Percentiles rank a stretch among this genome's conserved stretches.
phyloP scores from a whole-genome alignment of 345 rosid species.

The Erucastrum elatum region DNA sequence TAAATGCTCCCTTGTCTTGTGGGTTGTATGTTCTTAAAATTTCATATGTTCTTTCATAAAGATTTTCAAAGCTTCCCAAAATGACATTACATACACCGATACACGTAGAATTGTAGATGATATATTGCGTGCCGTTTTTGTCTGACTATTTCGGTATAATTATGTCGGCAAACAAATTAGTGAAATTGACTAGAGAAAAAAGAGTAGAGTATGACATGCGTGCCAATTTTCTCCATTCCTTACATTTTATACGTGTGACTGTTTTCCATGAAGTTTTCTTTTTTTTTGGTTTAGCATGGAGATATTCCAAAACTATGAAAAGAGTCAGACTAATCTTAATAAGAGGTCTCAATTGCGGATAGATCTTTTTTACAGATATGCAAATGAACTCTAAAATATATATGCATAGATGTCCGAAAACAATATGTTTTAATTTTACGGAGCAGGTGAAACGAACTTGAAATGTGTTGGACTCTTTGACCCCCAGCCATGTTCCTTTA shows the following conservation, averaged over 20 bases:
- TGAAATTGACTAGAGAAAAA: slow-evolving; percentile 3
- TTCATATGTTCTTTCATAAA: neutral
- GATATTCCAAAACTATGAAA: no score
- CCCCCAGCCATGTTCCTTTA: no score
- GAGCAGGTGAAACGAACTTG: no score
- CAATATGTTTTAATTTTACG: no score
- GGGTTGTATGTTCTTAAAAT: neutral
- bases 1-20: neutral
- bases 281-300: no score
- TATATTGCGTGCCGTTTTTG: slow-evolving; percentile 21
- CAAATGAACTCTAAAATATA: no score
- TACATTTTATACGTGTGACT: neutral
- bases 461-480: no score
- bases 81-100: neutral
- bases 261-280: no score
- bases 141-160: neutral
- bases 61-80: slow-evolving; percentile 15
- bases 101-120: neutral
- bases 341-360: no score
- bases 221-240: slow-evolving; percentile 8
- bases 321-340: no score
- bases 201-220: neutral
- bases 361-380: no score
- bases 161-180: slow-evolving; percentile 29
- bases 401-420: no score